Conservation (phyloP, 352 stramenopile species). For the Hyaloperonospora arabidopsidis region DNA sequence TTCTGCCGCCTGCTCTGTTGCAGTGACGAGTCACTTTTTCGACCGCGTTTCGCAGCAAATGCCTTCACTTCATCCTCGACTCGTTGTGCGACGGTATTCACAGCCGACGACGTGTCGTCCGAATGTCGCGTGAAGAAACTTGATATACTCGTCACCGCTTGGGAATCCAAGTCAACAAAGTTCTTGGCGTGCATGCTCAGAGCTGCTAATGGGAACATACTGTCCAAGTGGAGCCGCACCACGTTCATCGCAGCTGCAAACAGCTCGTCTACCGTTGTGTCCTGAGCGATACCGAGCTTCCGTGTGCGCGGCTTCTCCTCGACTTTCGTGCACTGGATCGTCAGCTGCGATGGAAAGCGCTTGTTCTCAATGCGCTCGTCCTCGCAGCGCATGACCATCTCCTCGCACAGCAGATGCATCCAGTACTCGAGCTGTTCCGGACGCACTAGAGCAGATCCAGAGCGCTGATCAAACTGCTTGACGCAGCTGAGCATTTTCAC, state of each 20-base stretch:
- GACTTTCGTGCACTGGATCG: constrained; percentile 39
- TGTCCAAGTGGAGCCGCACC: constrained; percentile 42
- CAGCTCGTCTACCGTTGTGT: constrained; percentile 53
- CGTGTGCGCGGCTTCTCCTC: constrained; percentile 41
- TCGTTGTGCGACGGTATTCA: constrained; percentile 8
- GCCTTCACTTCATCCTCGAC: constrained; percentile 24
- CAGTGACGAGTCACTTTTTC: constrained; percentile 5
- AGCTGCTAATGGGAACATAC: constrained; percentile 48
- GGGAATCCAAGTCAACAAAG: constrained; percentile 47
- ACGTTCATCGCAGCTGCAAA: constrained; percentile 39
- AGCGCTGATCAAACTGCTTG: constrained; percentile 79
- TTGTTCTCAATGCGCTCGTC: constrained; percentile 74
- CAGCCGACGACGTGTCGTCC: constrained; percentile 4
- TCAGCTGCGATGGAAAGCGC: constrained; percentile 57
- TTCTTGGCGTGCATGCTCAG: constrained; percentile 63
- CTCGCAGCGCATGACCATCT: constrained; percentile 72
- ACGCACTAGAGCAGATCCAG: constrained; percentile 32
- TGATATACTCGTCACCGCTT: constrained; percentile 44
- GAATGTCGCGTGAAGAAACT: constrained; percentile 54
- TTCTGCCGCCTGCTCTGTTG: constrained; percentile 34
- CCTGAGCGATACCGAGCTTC: constrained; percentile 48
- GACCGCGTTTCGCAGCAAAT: constrained; percentile 16
- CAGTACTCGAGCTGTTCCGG: constrained; percentile 68
- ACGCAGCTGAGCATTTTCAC: constrained; percentile 61
- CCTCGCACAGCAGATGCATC: constrained; percentile 60